These are phyloP conservation scores for Aspergillus heteromorphus DNA, from an alignment of 495 filamentous ascomycete genomes.

Conservation along the genomic window DNA sequence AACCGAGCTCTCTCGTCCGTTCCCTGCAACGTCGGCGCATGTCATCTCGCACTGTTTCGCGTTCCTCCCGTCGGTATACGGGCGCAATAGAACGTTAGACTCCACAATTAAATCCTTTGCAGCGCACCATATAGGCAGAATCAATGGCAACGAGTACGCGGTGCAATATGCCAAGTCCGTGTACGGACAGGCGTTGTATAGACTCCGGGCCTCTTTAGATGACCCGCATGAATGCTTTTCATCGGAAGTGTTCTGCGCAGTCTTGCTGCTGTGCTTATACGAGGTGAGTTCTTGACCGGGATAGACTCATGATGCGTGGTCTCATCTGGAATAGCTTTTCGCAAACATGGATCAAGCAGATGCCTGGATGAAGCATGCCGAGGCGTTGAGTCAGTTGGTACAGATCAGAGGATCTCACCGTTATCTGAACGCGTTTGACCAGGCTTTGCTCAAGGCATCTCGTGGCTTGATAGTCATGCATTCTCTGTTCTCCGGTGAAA, in stretches of 20 bases:
- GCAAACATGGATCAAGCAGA: conserved; percentile 25
- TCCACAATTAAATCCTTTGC: conserved; percentile 26
- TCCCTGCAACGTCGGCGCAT: conserved; percentile 11
- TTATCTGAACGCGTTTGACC: conserved; percentile 24
- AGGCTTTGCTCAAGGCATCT: conserved; percentile 24
- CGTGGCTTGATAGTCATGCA: conserved; percentile 36
- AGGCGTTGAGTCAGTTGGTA: conserved; percentile 27
- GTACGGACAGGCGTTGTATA: conserved; percentile 26
- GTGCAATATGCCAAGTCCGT: conserved; percentile 24
- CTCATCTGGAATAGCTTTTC: conserved; percentile 23
- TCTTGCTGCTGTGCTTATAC: conserved; percentile 31
- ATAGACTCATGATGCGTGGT: not conserved
- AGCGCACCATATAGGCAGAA: conserved; percentile 27
- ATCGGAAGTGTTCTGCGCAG: conserved; percentile 28
- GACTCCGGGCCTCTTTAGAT: conserved; percentile 22
- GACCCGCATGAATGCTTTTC: conserved; percentile 22
- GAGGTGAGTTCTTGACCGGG: conserved; percentile 18
- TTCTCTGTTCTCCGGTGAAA: conserved; percentile 28
- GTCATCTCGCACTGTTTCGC: conserved; percentile 24
- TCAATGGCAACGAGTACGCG: conserved; percentile 20
- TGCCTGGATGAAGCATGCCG: conserved; percentile 37
- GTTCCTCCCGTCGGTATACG: conserved; percentile 28
- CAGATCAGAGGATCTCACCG: conserved; percentile 22
- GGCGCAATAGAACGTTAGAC: conserved; percentile 24
- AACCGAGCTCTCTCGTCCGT: conserved; percentile 21